phyloP scores from a whole-genome alignment of 2,329 filamentous ascomycete genomes.

The Alternaria brassicicola region DNA sequence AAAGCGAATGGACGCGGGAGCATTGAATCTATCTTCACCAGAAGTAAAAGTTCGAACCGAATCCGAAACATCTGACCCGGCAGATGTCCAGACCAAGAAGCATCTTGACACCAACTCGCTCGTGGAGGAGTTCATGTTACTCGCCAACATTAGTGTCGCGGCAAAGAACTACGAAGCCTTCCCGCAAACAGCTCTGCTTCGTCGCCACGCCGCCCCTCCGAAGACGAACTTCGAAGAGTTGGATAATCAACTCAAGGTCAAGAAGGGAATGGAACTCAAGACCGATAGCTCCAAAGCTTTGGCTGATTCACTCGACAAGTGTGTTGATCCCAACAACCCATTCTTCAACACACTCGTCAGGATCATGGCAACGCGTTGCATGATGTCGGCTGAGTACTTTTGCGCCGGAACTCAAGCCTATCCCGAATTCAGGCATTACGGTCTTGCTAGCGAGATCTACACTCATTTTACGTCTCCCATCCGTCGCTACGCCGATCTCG shows the following conservation, averaged over 20 bases:
- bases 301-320: constrained; percentile 87
- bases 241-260: constrained; percentile 85
- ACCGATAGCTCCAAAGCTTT: constrained; percentile 91
- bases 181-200: constrained; percentile 91
- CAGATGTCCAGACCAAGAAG: constrained; percentile 95
- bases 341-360: constrained; percentile 99
- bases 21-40: constrained; percentile 93
- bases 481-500: constrained; percentile 93
- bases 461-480: constrained; percentile 99
- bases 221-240: constrained; percentile 97
- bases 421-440: constrained; percentile 95
- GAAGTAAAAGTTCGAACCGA: constrained; percentile 96
- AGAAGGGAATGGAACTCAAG: constrained; percentile 78
- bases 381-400: constrained; percentile 99
- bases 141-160: constrained; percentile 95
- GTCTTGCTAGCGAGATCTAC: constrained; percentile 94
- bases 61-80: constrained; percentile 92
- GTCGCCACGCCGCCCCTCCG: constrained; percentile 88
- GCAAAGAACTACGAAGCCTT: constrained; percentile 89
- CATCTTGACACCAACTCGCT: constrained; percentile 95
- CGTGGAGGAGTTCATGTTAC: constrained; percentile 98
- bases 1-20: constrained; percentile 92
- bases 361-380: constrained; percentile 97
- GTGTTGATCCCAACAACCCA: constrained; percentile 77
- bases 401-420: constrained; percentile 91